Evolutionary conservation across 2,329 filamentous ascomycete species (phyloP).

Genomic region (Penicillium occitanis): DNA sequence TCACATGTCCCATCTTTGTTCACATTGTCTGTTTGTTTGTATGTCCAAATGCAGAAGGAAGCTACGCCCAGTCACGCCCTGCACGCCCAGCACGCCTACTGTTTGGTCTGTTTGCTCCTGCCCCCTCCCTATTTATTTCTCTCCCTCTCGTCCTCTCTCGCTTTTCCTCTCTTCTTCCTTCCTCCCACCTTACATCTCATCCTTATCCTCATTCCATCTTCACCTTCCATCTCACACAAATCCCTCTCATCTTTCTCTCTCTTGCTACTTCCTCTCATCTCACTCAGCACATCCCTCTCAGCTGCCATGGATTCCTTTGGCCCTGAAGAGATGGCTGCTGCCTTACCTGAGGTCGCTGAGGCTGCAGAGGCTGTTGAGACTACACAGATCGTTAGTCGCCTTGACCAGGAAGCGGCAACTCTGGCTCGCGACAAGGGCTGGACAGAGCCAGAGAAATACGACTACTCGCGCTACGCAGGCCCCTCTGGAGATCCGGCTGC

Average conservation of each 20-base stretch:
- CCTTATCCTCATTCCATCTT: slow-evolving; percentile 6
- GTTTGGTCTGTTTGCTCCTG: background rate
- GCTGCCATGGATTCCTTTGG: slow-evolving; percentile 26
- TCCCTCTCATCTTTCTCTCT: background rate
- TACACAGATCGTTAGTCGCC: slow-evolving; percentile 22
- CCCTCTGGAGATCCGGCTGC: slow-evolving; percentile 24
- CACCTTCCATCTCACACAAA: slow-evolving; percentile 2
- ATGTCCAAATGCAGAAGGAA: background rate
- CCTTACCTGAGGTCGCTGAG: slow-evolving; percentile 26
- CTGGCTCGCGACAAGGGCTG: slow-evolving; percentile 42
- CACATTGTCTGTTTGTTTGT: background rate
- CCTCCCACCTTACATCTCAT: background rate
- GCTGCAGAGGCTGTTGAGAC: background rate
- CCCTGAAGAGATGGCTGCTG: slow-evolving; percentile 26
- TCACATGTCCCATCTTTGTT: background rate
- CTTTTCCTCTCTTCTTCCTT: background rate
- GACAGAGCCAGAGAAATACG: slow-evolving; percentile 37
- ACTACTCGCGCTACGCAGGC: slow-evolving; percentile 36
- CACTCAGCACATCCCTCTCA: background rate
- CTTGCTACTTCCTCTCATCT: background rate
- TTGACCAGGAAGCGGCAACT: slow-evolving; percentile 31
- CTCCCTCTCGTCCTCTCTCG: background rate
- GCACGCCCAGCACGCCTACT: background rate
- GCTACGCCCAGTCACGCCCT: background rate
- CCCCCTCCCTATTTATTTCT: background rate